phyloP scores from a whole-genome alignment of 1,284 basidiomycete genomes.

The Ganoderma boninense region DNA sequence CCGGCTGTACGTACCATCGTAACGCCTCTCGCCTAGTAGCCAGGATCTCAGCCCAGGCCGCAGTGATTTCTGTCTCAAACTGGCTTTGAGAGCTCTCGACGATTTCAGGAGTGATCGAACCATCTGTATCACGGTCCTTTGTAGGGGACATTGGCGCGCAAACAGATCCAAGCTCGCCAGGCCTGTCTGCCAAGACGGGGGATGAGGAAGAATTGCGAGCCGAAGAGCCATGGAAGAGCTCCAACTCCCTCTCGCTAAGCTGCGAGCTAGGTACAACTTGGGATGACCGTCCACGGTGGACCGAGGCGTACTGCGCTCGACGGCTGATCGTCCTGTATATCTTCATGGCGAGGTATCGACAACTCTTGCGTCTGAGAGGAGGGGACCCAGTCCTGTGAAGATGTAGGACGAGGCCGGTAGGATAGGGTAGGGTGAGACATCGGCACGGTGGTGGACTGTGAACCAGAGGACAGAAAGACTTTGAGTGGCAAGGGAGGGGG shows the following conservation, averaged over 20 bases:
- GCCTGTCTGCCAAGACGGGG: background rate
- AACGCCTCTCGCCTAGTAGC: conserved; percentile 7
- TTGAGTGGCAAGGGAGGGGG: conserved; percentile 25
- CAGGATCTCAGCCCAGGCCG: conserved; percentile 14
- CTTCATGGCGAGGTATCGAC: conserved; percentile 14
- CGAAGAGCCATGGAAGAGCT: background rate
- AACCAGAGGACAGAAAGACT: conserved; percentile 4
- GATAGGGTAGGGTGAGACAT: background rate
- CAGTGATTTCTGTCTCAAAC: conserved; percentile 25
- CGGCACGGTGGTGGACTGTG: background rate
- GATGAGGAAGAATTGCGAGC: background rate
- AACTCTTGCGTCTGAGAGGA: conserved; percentile 38
- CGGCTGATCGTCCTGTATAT: conserved; percentile 1
- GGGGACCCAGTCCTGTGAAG: conserved; percentile 30
- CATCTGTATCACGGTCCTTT: background rate
- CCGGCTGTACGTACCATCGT: conserved; percentile 1
- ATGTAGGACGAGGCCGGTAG: conserved; percentile 4
- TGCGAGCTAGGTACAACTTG: conserved; percentile 38
- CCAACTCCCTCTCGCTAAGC: conserved; percentile 34
- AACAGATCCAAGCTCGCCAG: background rate
- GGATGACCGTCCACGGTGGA: background rate
- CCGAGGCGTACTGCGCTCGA: background rate
- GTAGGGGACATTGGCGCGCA: background rate
- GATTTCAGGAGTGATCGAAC: conserved; percentile 5
- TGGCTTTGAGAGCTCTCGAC: conserved; percentile 34